phyloP scores from a whole-genome alignment of 2,329 filamentous ascomycete genomes.

The Aspergillus hiratsukae region DNA sequence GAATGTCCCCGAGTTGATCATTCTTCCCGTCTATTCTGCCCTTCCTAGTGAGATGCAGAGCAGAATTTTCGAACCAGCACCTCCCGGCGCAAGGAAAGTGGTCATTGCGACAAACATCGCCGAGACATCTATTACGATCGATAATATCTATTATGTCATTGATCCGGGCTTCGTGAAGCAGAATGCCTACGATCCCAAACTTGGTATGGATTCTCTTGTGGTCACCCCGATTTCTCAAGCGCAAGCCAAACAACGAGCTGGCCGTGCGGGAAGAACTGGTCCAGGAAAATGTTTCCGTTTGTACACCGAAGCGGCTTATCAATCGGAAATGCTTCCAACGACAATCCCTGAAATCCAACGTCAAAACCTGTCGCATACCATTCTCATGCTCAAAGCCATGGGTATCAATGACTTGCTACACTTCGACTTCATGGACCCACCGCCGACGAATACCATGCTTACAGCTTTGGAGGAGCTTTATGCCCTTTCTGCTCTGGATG shows the following conservation, averaged over 20 bases:
- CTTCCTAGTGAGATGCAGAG: conserved; percentile 92
- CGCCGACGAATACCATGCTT: conserved; percentile 95
- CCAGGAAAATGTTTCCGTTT: conserved; percentile 94
- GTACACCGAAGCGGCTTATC: conserved; percentile 92
- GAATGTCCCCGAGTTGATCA: conserved; percentile 83
- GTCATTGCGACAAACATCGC: conserved; percentile 98
- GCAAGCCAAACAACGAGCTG: conserved; percentile 89
- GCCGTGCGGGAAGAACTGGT: conserved; percentile 87
- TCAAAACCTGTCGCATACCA: conserved; percentile 86
- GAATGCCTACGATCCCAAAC: conserved; percentile 92
- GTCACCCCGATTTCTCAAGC: conserved; percentile 96
- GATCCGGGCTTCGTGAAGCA: conserved; percentile 98
- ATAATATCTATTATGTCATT: conserved; percentile 95
- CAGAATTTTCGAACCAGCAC: conserved; percentile 89
- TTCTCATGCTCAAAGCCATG: conserved; percentile 98
- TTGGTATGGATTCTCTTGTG: conserved; percentile 95
- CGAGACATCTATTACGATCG: conserved; percentile 96
- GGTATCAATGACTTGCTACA: conserved; percentile 96
- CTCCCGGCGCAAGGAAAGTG: conserved; percentile 80
- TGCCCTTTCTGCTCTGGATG: conserved; percentile 82
- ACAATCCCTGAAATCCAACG: conserved; percentile 95
- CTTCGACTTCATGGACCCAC: conserved; percentile 99
- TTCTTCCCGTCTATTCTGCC: conserved; percentile 93
- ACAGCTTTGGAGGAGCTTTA: conserved; percentile 94
- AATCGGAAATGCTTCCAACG: conserved; percentile 94